Evolutionary conservation across 495 filamentous ascomycete genomes (phyloP).

Genomic region (Hypoxylon perforatum): DNA sequence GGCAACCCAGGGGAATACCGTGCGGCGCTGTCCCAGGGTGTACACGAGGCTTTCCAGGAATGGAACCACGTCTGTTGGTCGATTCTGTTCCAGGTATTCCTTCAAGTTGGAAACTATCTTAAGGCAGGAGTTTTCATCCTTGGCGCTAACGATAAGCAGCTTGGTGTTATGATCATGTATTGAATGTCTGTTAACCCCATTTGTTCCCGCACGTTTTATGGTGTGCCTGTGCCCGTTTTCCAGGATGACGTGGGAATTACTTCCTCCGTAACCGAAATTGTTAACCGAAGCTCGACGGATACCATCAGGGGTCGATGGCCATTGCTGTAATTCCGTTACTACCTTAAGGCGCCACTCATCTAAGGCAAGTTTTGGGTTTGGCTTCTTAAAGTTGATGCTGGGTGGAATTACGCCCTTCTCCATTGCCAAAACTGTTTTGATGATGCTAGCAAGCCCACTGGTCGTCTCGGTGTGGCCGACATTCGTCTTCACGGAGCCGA

Average conservation of each 20-base stretch:
- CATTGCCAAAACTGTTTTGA: conserved; percentile 59
- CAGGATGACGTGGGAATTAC: conserved; percentile 65
- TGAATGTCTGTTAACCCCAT: background rate
- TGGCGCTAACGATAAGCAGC: background rate
- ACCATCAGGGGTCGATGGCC: conserved; percentile 31
- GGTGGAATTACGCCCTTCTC: conserved; percentile 58
- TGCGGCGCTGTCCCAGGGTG: background rate
- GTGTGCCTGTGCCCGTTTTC: conserved; percentile 42
- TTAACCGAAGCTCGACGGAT: conserved; percentile 60
- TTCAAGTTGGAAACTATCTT: background rate
- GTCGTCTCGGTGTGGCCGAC: conserved; percentile 60
- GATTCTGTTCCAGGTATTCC: background rate
- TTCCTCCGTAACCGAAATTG: conserved; percentile 67
- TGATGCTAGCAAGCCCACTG: conserved; percentile 55
- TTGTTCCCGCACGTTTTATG: background rate
- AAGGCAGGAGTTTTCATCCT: background rate
- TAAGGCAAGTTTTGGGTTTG: conserved; percentile 54
- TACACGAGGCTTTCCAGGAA: background rate
- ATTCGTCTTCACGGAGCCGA: conserved; percentile 55
- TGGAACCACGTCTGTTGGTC: background rate
- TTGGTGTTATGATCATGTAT: background rate
- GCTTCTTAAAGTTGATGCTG: conserved; percentile 52
- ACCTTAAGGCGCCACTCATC: conserved; percentile 30
- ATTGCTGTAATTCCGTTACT: conserved; percentile 3
- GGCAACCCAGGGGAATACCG: background rate